Evolutionary conservation across 1,139 yeast genomes (phyloP).

Genomic region (Suhomyces bokatorum): DNA sequence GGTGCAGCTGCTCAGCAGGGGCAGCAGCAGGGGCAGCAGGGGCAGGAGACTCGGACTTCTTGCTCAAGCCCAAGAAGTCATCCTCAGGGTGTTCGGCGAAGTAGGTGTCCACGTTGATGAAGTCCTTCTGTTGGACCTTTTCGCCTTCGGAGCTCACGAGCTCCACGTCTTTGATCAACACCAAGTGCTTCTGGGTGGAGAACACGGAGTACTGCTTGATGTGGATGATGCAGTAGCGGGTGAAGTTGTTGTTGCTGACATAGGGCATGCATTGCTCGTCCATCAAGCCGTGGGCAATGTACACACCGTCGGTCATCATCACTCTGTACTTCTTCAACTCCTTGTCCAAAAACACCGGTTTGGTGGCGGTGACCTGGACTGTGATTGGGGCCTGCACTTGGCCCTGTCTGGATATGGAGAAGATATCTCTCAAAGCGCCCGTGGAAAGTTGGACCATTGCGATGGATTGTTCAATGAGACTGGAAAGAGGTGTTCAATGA

Average conservation of each 20-base stretch:
- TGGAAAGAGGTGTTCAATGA: too few species aligned
- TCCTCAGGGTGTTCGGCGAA: conserved; percentile 57
- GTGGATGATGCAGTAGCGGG: conserved; percentile 34
- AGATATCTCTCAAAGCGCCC: conserved; percentile 18
- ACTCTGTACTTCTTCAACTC: conserved; percentile 53
- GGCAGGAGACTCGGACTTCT: conserved; percentile 21
- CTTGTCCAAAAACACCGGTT: conserved; percentile 41
- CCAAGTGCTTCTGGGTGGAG: conserved; percentile 52
- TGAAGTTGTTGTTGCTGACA: conserved; percentile 48
- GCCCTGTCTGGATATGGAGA: conserved; percentile 16
- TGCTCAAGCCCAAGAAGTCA: conserved; percentile 32
- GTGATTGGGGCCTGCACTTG: conserved; percentile 31
- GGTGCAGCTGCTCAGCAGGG: conserved; percentile 3
- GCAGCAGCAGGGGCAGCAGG: conserved; percentile 11
- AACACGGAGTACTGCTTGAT: conserved; percentile 49
- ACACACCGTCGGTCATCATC: conserved; percentile 65
- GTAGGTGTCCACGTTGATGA: conserved; percentile 52
- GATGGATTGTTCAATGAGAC: not conserved
- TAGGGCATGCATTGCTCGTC: conserved; percentile 58
- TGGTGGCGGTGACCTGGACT: conserved; percentile 51
- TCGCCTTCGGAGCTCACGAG: conserved; percentile 44
- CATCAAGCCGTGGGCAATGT: conserved; percentile 62
- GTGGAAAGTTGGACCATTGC: conserved; percentile 13
- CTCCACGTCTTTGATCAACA: conserved; percentile 54
- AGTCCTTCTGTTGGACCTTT: conserved; percentile 36